A percentile compares a stretch with the other conserved stretches of the same genome.
Evolutionary conservation across 345 rosid genomes (phyloP).

Genomic region (Microcos paniculata): DNA sequence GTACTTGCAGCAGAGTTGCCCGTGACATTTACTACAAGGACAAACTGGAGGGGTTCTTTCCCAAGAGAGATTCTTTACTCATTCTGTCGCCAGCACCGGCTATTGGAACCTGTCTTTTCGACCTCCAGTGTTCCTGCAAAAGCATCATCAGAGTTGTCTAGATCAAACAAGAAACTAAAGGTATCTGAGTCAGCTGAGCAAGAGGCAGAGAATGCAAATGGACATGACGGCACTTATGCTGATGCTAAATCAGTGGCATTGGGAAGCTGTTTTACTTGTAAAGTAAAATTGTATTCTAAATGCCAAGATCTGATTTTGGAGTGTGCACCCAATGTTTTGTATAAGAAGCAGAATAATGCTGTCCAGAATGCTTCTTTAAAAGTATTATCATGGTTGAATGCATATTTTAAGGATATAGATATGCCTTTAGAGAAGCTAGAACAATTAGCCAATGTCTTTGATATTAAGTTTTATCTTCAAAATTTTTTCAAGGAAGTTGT

Average conservation of each 20-base stretch:
- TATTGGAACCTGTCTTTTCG: slow-evolving; percentile 73
- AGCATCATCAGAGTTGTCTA: slow-evolving; percentile 41
- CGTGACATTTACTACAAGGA: slow-evolving; percentile 52
- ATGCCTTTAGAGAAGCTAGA: slow-evolving; percentile 42
- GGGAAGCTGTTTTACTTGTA: slow-evolving; percentile 53
- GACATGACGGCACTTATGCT: slow-evolving; percentile 24
- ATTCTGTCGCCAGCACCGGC: slow-evolving; percentile 83
- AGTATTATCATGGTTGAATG: slow-evolving; percentile 71
- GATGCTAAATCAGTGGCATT: slow-evolving; percentile 27
- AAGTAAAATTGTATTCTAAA: slow-evolving; percentile 66
- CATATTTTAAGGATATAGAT: slow-evolving; percentile 47
- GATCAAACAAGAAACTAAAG: slow-evolving; percentile 55
- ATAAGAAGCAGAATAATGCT: slow-evolving; percentile 71
- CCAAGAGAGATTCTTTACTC: slow-evolving; percentile 75
- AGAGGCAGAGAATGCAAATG: slow-evolving; percentile 33
- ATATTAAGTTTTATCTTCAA: slow-evolving; percentile 38
- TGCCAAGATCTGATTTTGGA: slow-evolving; percentile 59
- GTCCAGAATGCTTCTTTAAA: slow-evolving; percentile 72
- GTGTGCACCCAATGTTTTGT: slow-evolving; percentile 54
- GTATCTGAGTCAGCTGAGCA: slow-evolving; percentile 32
- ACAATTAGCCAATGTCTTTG: slow-evolving; percentile 34
- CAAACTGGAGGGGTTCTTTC: slow-evolving; percentile 82
- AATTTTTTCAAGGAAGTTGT: slow-evolving; percentile 42
- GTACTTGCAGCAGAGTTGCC: slow-evolving; percentile 74
- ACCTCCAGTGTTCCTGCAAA: slow-evolving; percentile 34